Percentiles rank a stretch among this genome's conserved stretches.
phyloP scores from a whole-genome alignment of 2,329 filamentous ascomycete genomes.

The Ophiostoma populinum region DNA sequence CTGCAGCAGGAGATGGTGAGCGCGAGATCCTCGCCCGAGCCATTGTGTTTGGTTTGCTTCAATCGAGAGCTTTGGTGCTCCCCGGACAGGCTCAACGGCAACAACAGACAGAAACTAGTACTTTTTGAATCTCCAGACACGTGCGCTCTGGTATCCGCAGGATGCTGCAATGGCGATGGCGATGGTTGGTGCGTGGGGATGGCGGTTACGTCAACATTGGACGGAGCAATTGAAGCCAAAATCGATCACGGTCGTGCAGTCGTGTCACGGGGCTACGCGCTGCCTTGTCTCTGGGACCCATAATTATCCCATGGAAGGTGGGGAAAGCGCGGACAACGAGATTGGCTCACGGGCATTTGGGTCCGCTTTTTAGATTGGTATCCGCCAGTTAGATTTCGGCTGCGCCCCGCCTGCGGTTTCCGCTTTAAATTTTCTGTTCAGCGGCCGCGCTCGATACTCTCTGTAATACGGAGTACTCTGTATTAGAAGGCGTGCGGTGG shows the following conservation, averaged over 20 bases:
- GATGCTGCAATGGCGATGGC: neutral
- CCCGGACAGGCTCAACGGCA: neutral
- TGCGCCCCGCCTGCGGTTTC: conserved; percentile 1
- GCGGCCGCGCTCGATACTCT: neutral
- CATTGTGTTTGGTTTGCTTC: conserved; percentile 24
- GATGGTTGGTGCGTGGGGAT: neutral
- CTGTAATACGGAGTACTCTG: no score
- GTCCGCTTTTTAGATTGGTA: neutral
- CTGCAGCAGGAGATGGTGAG: conserved; percentile 90
- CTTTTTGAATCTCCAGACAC: neutral
- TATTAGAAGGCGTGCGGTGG: no score
- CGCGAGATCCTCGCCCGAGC: conserved; percentile 51
- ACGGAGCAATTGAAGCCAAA: no score
- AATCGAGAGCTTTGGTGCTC: no score
- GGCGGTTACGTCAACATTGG: no score
- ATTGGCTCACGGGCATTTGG: neutral
- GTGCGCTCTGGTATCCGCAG: neutral
- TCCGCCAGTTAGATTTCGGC: neutral
- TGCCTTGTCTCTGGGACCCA: no score
- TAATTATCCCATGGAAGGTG: no score
- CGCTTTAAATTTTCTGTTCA: conserved; percentile 1
- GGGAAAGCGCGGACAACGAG: no score
- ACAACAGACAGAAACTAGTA: neutral
- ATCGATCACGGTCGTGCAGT: no score
- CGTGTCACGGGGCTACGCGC: no score